Percentiles rank a stretch among this genome's conserved stretches.
Conservation (phyloP, 2,329 filamentous ascomycete species). For the Decorospora gaudefroyi region DNA sequence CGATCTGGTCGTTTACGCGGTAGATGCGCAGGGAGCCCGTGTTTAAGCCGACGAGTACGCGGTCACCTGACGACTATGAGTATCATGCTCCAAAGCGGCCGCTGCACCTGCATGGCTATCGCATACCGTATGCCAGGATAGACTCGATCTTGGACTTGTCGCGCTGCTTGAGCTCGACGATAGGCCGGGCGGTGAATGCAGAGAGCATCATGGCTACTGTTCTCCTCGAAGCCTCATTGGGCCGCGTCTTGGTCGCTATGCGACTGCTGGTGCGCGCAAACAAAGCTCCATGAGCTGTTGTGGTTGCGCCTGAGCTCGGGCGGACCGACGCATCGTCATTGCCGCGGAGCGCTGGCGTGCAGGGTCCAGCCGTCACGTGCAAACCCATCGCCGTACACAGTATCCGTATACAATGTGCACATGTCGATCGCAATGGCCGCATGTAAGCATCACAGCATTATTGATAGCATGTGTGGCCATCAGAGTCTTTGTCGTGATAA, state of each 20-base stretch:
- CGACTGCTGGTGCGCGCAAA: slow-evolving; percentile 21
- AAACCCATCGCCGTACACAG: slow-evolving; percentile 1
- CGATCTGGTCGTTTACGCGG: slow-evolving; percentile 73
- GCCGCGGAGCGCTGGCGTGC: slow-evolving; percentile 21
- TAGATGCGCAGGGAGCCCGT: slow-evolving; percentile 89
- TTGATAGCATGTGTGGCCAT: too few species aligned
- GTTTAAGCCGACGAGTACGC: slow-evolving; percentile 88
- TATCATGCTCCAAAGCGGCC: too few species aligned
- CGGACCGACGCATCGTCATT: slow-evolving; percentile 36
- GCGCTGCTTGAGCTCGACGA: slow-evolving; percentile 93
- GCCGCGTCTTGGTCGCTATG: slow-evolving; percentile 20
- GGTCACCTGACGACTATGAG: slow-evolving; percentile 67
- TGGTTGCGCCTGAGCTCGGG: slow-evolving; percentile 17
- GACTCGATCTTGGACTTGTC: slow-evolving; percentile 98
- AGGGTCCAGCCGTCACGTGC: slow-evolving; percentile 24
- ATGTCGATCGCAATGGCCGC: too few species aligned
- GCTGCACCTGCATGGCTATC: slow-evolving; percentile 2
- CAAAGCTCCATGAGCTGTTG: slow-evolving; percentile 27
- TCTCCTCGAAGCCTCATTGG: slow-evolving; percentile 18
- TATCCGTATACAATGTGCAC: neutral
- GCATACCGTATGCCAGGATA: slow-evolving; percentile 81
- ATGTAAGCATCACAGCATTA: too few species aligned
- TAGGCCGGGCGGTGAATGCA: slow-evolving; percentile 92
- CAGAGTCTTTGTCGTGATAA: slow-evolving; percentile 12
- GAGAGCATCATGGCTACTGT: slow-evolving; percentile 72